Evolutionary conservation across 495 filamentous ascomycete genomes (phyloP), one percentile per base, ranked within the genome.

Genomic region (Neurospora discreta): DNA sequence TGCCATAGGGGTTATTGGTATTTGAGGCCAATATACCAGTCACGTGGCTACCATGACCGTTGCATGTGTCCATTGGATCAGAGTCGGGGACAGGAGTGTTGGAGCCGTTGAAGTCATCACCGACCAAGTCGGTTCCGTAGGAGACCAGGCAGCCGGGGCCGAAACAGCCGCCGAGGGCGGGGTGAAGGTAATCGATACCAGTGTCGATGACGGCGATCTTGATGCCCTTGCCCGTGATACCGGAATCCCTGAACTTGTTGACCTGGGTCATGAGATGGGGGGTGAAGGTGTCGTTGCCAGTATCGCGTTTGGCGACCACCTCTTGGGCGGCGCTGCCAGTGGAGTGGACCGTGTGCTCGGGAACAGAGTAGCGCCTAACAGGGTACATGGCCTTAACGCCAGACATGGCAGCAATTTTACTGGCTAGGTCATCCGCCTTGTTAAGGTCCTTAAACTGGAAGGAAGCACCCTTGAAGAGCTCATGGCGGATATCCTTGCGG

Each of bases 141-240:
- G 80, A 81, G 44, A 89, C 84, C 75, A 87, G 76, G 75, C 86
- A 89, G 40, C 84, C 86, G 5, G 79, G 72, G 6, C 86, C 84
- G 74, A 88, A 85, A 71, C 86, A 88, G 69, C 87, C 87, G 33
- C 87, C 87, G 5, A 89, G 82, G 10, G 86, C 86, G 5, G 87
- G 86, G 70, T 89, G 87, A 1, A 74, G 83, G 73, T 87, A 89
- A 74, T 89, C 87, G 73, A 85, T 84, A 67, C 84, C 84, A 1
- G 82, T 84, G 72, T 86, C 84, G 39, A 86, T 80, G 18, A 86
- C 78, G 36, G 73, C 84, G 70, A 86, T 78, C 74, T 84, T 85
- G 78, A 86, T 77, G 65, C 83, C 83, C 73, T 81, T 80, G 11
- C 84, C 84, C 7, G 76, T 83, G 70, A 81, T 73, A 7, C 82